A percentile compares a stretch with the other conserved stretches of the same genome.
Evolutionary conservation across 2,329 filamentous ascomycete genomes (phyloP).

Genomic region (Pseudogymnoascus sp.): DNA sequence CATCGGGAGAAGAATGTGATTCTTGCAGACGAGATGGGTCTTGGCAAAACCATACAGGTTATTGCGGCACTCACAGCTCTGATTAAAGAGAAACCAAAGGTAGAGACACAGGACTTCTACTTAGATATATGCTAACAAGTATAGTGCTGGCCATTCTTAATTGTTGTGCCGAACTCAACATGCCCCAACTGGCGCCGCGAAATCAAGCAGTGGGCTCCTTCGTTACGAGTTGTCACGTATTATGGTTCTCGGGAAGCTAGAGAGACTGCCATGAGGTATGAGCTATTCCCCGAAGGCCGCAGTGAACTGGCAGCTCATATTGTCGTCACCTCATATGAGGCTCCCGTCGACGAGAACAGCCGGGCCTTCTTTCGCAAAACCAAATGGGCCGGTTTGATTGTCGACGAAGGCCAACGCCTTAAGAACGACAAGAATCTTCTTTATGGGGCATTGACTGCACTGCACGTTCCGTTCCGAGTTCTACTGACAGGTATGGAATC

Average conservation of each 20-base stretch:
- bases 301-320: slow-evolving; percentile 77
- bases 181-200: slow-evolving; percentile 97
- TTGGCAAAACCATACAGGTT: slow-evolving; percentile 94
- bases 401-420: slow-evolving; percentile 90
- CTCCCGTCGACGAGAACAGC: slow-evolving; percentile 66
- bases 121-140: slow-evolving; percentile 38
- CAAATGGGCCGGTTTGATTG: slow-evolving; percentile 79
- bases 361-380: slow-evolving; percentile 60
- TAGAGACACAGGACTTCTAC: slow-evolving; percentile 12
- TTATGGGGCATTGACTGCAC: slow-evolving; percentile 64
- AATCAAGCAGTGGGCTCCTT: slow-evolving; percentile 87
- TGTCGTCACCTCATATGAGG: slow-evolving; percentile 92
- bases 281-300: slow-evolving; percentile 66
- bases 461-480: slow-evolving; percentile 76
- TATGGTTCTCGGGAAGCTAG: slow-evolving; percentile 72
- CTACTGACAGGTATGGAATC: slow-evolving; percentile 59
- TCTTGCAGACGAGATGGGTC: slow-evolving; percentile 94
- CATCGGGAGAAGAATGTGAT: slow-evolving; percentile 77
- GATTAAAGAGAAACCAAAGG: slow-evolving; percentile 51
- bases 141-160: slow-evolving; percentile 77
- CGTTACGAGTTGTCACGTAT: slow-evolving; percentile 82
- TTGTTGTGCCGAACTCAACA: slow-evolving; percentile 91
- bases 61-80: slow-evolving; percentile 74
- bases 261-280: slow-evolving; percentile 70
- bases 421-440: slow-evolving; percentile 87